Percentiles rank a stretch among this genome's conserved stretches.
Evolutionary conservation across 2,329 filamentous ascomycete species (phyloP).

Genomic region (Didymosphaeria variabile): DNA sequence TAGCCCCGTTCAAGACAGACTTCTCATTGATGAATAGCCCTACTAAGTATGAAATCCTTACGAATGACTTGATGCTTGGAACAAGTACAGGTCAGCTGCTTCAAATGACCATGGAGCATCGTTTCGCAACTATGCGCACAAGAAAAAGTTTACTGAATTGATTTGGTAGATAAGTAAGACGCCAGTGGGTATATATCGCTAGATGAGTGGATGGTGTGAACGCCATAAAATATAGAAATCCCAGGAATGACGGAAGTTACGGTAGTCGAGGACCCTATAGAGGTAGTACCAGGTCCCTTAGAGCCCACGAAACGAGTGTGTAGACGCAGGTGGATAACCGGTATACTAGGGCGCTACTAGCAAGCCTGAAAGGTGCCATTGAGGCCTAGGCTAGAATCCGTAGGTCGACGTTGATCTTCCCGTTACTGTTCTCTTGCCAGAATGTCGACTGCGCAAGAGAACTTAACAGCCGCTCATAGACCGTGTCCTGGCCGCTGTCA

Average conservation of each 20-base stretch:
- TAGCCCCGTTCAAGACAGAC: not conserved
- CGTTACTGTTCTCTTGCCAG: conserved; percentile 3
- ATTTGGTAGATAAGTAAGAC: not conserved
- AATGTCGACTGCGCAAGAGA: conserved; percentile 13
- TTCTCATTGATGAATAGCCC: not conserved
- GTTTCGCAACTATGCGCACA: not conserved
- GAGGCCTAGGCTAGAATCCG: conserved; percentile 2
- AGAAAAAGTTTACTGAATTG: too few relatives aligned
- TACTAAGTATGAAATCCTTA: not conserved
- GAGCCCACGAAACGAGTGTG: not conserved
- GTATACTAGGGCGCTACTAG: not conserved
- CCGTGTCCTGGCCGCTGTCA: conserved; percentile 18
- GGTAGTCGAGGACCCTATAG: not conserved
- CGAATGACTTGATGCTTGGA: not conserved
- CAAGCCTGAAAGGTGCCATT: too few relatives aligned
- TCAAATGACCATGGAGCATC: not conserved
- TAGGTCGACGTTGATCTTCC: conserved; percentile 17
- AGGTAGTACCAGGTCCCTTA: not conserved
- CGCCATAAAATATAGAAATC: not conserved
- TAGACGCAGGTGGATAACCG: not conserved
- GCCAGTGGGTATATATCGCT: not conserved
- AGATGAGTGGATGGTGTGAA: not conserved
- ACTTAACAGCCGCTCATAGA: conserved; percentile 20
- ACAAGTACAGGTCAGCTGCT: not conserved
- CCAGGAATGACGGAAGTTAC: not conserved